Evolutionary conservation across 441 rosid genomes (phyloP).

Genomic region (Pelargonium myrrhifolium): DNA sequence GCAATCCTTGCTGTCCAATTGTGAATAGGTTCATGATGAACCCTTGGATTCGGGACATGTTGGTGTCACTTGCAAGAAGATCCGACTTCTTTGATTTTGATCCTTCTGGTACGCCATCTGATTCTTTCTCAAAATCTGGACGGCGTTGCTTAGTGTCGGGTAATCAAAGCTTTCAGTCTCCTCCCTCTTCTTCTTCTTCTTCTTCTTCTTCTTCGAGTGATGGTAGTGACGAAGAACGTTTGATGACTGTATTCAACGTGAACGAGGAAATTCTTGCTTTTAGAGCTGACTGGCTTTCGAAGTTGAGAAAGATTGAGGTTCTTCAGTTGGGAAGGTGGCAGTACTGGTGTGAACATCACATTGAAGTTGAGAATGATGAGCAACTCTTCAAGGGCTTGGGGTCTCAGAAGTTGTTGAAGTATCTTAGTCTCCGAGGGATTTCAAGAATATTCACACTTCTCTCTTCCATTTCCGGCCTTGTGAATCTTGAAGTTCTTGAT

Average conservation of each 20-base stretch:
- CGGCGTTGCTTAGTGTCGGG: neutral
- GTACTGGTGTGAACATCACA: neutral
- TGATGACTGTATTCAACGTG: constrained; percentile 3
- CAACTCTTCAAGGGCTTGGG: constrained; percentile 9
- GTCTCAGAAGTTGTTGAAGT: neutral
- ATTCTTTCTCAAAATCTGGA: neutral
- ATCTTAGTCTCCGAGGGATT: too few species aligned
- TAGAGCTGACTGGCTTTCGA: neutral
- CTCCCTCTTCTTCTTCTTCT: neutral
- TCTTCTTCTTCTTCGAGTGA: too few species aligned
- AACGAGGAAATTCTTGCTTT: neutral
- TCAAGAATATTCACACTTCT: too few species aligned
- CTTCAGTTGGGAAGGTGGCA: constrained; percentile 13
- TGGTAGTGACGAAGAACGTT: neutral
- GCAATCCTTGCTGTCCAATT: neutral
- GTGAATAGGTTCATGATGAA: constrained; percentile 10
- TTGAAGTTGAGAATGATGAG: constrained; percentile 5
- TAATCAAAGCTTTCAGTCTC: neutral
- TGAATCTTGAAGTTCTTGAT: too few species aligned
- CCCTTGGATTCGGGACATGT: constrained; percentile 7
- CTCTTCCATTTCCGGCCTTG: too few species aligned
- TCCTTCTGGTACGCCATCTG: neutral
- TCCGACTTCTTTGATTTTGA: constrained; percentile 1
- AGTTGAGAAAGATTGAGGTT: constrained; percentile 8
- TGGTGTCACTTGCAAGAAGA: neutral